Conservation (phyloP, 148 eudicot species). For the Tetragonia tetragonoides region DNA sequence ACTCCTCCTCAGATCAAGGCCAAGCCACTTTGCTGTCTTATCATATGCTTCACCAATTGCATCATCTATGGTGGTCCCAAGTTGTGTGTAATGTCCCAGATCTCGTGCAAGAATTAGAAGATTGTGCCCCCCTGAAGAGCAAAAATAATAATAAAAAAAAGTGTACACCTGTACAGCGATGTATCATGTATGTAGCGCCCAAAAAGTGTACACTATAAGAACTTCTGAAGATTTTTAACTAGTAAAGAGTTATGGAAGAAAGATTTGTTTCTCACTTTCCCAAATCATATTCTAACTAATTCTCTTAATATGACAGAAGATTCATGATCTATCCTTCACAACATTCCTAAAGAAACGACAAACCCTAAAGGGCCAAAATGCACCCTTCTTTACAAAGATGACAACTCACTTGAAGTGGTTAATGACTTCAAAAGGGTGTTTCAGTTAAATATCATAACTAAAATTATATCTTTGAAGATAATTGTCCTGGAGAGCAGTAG, state of each 20-base stretch:
- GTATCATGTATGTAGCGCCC: not conserved
- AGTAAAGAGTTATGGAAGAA: not conserved
- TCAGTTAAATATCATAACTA: too few relatives aligned
- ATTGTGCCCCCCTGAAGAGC: conserved; percentile 82
- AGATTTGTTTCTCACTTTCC: too few relatives aligned
- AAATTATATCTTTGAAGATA: too few relatives aligned
- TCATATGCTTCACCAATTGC: conserved; percentile 99
- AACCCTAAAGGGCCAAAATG: too few relatives aligned
- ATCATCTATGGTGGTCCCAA: conserved; percentile 93
- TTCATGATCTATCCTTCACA: too few relatives aligned
- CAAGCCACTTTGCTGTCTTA: conserved; percentile 97
- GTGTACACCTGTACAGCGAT: not conserved
- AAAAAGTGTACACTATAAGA: not conserved
- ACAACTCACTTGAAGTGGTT: too few relatives aligned
- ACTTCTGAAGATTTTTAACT: not conserved
- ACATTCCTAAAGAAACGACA: too few relatives aligned
- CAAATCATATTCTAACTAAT: too few relatives aligned
- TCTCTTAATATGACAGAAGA: too few relatives aligned
- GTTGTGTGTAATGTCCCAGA: conserved; percentile 87
- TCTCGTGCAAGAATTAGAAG: conserved; percentile 86
- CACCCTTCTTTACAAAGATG: too few relatives aligned
- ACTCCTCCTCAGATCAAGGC: conserved; percentile 89
- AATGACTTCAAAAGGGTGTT: too few relatives aligned
- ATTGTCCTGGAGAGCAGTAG: too few relatives aligned
- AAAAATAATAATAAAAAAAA: not conserved